phyloP scores from a whole-genome alignment of 495 filamentous ascomycete species.

The Platismatia glauca region DNA sequence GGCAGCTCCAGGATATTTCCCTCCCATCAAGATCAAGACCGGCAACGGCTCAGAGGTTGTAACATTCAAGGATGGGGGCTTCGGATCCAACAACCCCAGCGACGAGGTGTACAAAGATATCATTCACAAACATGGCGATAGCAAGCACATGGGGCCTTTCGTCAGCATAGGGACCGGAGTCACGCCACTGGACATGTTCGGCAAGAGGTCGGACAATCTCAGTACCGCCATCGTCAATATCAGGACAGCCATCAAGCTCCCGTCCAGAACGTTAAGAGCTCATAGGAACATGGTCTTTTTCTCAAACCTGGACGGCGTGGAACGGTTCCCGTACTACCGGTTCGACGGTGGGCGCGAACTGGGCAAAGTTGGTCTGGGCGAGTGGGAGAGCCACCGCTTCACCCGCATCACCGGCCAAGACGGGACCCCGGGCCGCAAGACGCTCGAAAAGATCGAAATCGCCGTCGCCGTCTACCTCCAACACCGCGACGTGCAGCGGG shows the following conservation, averaged over 20 bases:
- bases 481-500: not conserved
- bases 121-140: constrained; percentile 7
- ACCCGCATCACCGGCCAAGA: not conserved
- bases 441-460: constrained; percentile 1
- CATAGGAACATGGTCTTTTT: not conserved
- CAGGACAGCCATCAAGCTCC: not conserved
- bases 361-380: constrained; percentile 5
- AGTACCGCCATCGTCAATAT: not conserved
- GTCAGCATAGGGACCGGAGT: constrained; percentile 15
- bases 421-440: not conserved
- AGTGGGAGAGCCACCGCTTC: constrained; percentile 9
- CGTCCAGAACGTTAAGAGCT: not conserved
- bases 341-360: constrained; percentile 10
- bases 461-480: constrained; percentile 1
- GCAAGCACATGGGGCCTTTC: constrained; percentile 7
- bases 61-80: constrained; percentile 23
- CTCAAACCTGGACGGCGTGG: not conserved
- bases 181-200: not conserved
- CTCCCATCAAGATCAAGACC: constrained; percentile 23
- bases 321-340: constrained; percentile 8
- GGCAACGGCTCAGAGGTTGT: constrained; percentile 1
- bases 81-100: constrained; percentile 27
- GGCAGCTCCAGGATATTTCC: constrained; percentile 44
- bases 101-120: constrained; percentile 18
- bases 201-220: not conserved